A percentile compares a stretch with the other conserved stretches of the same genome.
phyloP scores from a whole-genome alignment of 805 yeast genomes.

The Cyberlindnera petersonii region DNA sequence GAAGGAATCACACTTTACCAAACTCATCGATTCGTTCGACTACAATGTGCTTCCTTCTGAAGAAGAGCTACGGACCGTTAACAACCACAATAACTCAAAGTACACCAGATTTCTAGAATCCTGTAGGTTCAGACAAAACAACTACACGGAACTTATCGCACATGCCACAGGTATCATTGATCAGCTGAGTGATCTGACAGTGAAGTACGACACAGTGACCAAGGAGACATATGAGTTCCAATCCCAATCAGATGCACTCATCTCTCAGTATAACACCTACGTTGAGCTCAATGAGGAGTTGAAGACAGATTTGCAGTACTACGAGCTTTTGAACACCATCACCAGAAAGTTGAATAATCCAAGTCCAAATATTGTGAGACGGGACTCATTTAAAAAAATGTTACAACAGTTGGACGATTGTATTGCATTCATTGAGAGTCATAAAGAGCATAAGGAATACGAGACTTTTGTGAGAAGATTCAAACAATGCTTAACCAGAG shows the following conservation, averaged over 20 bases:
- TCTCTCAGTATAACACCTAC: conserved; percentile 43
- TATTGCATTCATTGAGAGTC: conserved; percentile 51
- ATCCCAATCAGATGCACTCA: conserved; percentile 46
- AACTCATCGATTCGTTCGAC: conserved; percentile 37
- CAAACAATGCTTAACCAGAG: conserved; percentile 78
- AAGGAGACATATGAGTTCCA: conserved; percentile 64
- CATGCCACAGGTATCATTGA: conserved; percentile 44
- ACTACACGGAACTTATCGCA: conserved; percentile 35
- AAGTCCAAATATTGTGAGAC: conserved; percentile 62
- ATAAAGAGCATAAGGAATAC: conserved; percentile 50
- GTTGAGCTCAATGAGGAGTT: conserved; percentile 42
- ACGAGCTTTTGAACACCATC: conserved; percentile 68
- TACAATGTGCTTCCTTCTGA: conserved; percentile 38
- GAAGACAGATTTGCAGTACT: conserved; percentile 48
- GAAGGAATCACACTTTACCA: conserved; percentile 31
- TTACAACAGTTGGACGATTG: conserved; percentile 63
- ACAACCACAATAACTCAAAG: conserved; percentile 33
- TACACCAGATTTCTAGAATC: conserved; percentile 30
- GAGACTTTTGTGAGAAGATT: conserved; percentile 70
- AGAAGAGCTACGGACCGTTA: conserved; percentile 39
- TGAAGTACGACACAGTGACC: conserved; percentile 54
- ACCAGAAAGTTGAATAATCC: conserved; percentile 66
- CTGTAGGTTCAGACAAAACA: conserved; percentile 30
- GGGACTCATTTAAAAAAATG: conserved; percentile 49
- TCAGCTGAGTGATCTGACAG: conserved; percentile 44